Evolutionary conservation across 176 grass and related monocot species (phyloP).

Genomic region (Aegilops tauschii): DNA sequence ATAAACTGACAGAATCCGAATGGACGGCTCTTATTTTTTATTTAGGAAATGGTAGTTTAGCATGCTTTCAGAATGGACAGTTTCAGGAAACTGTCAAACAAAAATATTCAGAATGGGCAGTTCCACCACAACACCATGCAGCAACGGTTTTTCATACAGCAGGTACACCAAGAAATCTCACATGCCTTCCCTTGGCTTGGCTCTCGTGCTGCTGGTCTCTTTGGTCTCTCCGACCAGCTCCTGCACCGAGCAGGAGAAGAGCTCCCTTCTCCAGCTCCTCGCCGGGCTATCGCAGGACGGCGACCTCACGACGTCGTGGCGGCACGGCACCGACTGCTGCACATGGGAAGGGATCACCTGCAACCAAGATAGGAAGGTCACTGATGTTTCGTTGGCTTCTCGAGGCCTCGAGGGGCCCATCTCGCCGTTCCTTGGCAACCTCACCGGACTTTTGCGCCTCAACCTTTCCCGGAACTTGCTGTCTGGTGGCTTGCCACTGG

Average conservation of each 20-base stretch:
- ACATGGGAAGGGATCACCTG: constrained; percentile 24
- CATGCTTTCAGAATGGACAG: background rate
- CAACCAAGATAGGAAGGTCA: background rate
- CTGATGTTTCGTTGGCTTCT: background rate
- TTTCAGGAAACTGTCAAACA: background rate
- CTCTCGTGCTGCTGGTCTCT: background rate
- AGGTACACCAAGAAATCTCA: background rate
- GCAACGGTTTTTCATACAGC: too few relatives aligned
- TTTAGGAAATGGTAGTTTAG: too few relatives aligned
- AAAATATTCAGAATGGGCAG: background rate
- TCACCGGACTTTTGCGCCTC: background rate
- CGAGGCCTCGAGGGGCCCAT: background rate
- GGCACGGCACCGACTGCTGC: background rate
- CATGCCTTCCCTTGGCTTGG: background rate
- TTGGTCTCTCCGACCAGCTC: background rate
- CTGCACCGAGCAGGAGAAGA: background rate
- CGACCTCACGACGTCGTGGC: background rate
- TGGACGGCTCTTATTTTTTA: too few relatives aligned
- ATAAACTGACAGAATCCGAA: too few relatives aligned
- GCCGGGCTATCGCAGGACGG: background rate
- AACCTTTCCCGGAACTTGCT: constrained; percentile 4
- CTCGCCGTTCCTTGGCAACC: constrained; percentile 5
- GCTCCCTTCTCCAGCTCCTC: background rate
- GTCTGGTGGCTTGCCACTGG: background rate
- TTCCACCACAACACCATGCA: background rate